Evolutionary conservation across 306 rosid genomes (phyloP).

Genomic region (Quercus mongolica): DNA sequence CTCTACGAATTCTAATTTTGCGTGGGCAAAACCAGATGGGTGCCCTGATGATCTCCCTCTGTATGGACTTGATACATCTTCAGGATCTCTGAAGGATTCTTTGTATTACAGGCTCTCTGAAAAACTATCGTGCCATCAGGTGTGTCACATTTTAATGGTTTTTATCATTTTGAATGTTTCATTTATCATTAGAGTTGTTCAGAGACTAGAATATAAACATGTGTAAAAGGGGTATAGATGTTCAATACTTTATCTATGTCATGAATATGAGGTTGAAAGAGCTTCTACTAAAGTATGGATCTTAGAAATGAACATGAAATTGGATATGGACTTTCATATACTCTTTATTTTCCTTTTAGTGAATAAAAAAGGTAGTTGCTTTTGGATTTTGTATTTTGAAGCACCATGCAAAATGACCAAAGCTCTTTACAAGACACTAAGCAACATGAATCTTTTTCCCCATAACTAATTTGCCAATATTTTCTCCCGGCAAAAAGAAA

Average conservation of each 20-base stretch:
- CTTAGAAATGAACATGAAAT: neutral
- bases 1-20: no score
- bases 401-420: neutral
- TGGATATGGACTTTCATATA: neutral
- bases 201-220: neutral
- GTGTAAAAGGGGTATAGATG: neutral
- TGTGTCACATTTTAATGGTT: no score
- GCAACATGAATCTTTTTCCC: no score
- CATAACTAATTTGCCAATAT: no score
- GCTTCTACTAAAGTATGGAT: neutral
- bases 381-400: neutral
- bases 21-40: no score
- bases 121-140: no score
- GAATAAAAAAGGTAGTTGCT: neutral
- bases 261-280: neutral
- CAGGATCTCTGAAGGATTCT: no score
- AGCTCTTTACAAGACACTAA: no score
- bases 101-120: no score
- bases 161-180: neutral
- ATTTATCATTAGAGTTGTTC: conserved; percentile 9
- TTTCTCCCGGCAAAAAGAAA: no score
- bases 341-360: neutral
- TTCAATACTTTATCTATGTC: neutral
- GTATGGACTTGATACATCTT: no score
- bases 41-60: no score